These are phyloP conservation scores for Bremia lactucae DNA, from an alignment of 352 stramenopile species.

Conservation along the genomic window DNA sequence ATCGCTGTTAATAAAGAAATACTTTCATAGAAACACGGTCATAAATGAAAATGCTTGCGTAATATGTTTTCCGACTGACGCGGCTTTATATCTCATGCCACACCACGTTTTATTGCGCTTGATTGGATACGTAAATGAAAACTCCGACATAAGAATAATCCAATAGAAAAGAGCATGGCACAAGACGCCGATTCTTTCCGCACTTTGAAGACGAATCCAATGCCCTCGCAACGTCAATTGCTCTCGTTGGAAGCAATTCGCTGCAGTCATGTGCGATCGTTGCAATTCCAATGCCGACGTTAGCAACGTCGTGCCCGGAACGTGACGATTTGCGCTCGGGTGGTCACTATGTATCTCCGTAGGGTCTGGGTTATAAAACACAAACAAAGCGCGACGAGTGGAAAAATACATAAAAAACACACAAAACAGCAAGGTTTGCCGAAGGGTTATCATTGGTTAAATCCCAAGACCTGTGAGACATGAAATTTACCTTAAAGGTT, in stretches of 20 bases:
- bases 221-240: constrained; percentile 22
- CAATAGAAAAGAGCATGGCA: constrained; percentile 27
- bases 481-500: no score
- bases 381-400: constrained; percentile 21
- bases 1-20: constrained; percentile 21
- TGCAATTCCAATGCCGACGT: constrained; percentile 12
- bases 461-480: constrained; percentile 7
- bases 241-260: constrained; percentile 11
- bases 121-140: constrained; percentile 33
- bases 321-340: no score
- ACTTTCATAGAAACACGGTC: constrained; percentile 21
- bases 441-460: constrained; percentile 17
- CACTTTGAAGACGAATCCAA: constrained; percentile 23
- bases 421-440: constrained; percentile 23
- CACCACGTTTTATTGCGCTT: constrained; percentile 29
- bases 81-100: constrained; percentile 19
- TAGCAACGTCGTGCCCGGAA: constrained; percentile 8
- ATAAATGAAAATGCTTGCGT: constrained; percentile 24
- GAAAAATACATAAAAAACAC: constrained; percentile 31
- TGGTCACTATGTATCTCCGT: constrained; percentile 16
- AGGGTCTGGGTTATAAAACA: constrained; percentile 29
- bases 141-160: constrained; percentile 42
- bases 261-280: constrained; percentile 10
- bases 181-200: constrained; percentile 27
- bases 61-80: constrained; percentile 19